phyloP scores from a whole-genome alignment of 2,329 filamentous ascomycete species.

The Aspergillus aculeatinus region DNA sequence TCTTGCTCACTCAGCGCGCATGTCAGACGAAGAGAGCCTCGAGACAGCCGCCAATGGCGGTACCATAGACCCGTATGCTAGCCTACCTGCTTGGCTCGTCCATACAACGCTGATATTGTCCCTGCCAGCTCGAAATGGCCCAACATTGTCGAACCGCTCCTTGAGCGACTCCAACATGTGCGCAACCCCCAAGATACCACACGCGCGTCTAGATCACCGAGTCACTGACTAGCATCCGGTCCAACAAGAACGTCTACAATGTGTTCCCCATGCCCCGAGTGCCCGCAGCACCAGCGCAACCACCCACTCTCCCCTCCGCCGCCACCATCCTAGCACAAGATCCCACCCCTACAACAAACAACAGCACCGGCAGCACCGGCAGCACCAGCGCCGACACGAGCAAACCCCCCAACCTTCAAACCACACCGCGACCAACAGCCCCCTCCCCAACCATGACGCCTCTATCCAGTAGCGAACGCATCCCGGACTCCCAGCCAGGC shows the following conservation, averaged over 20 bases:
- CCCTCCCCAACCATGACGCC: slow-evolving; percentile 34
- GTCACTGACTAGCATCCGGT: background rate
- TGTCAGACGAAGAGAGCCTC: slow-evolving; percentile 53
- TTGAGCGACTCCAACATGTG: slow-evolving; percentile 68
- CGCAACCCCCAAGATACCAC: slow-evolving; percentile 15
- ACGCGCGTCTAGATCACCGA: background rate
- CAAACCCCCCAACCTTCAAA: slow-evolving; percentile 30
- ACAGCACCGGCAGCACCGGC: slow-evolving; percentile 35
- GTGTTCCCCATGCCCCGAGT: slow-evolving; percentile 71
- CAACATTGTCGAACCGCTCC: slow-evolving; percentile 61
- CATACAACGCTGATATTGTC: slow-evolving; percentile 30
- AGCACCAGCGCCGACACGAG: slow-evolving; percentile 30
- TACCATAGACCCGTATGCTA: slow-evolving; percentile 56
- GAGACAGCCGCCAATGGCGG: slow-evolving; percentile 59
- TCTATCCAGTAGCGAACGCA: slow-evolving; percentile 37
- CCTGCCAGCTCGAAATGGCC: slow-evolving; percentile 66
- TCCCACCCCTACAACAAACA: slow-evolving; percentile 27
- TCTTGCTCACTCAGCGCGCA: slow-evolving; percentile 5
- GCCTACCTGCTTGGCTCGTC: background rate
- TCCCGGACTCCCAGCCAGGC: slow-evolving; percentile 46
- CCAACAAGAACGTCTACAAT: slow-evolving; percentile 66
- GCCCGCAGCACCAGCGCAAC: slow-evolving; percentile 35
- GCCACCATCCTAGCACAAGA: slow-evolving; percentile 21
- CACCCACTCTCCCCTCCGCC: slow-evolving; percentile 23
- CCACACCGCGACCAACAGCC: slow-evolving; percentile 36